Base-by-base conservation (phyloP, 2,329 filamentous ascomycete genomes). In the Alternaria metachromatica region DNA sequence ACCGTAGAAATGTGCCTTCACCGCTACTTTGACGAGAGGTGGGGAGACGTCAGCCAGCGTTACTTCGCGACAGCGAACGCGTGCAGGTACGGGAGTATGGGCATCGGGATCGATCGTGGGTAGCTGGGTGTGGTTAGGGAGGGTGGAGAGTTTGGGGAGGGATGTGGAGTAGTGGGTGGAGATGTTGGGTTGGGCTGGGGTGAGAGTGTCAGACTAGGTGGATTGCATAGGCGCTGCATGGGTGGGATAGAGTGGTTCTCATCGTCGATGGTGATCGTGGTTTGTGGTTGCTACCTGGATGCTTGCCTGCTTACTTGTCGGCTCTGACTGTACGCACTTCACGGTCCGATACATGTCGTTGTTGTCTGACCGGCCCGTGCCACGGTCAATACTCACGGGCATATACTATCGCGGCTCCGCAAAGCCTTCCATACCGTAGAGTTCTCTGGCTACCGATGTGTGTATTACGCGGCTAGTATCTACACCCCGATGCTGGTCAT, bases 11-110 rank as follows among this genome's bases (percentile, higher is more conserved):
- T n/a, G 13, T 28, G 28, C 20, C 5, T 46, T 64, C 71, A 73
- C 71, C 71, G 71, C 71, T 72, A 70, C 63, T 71, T 67, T 69
- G 66, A 62, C 68, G 64, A 50, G 25, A 43, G 21, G 33, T 18
- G 48, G 44, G 30, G 20, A 20, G 43, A 55, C 55, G 60, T 65
- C 57, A 59, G 61, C 21, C 21, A 28, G 6, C 21, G 12, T 41
- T 41, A 6, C 2, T 20, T 50, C 11, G 23, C 41, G 41, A 46
- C 28, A 21, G 41, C 41, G 41, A 46, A 26, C 26, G n/a, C 25
- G 26, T 21, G 53, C 15, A 25, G 20, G 23, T 55, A 28, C 44
- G 28, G n/a, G 28, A 46, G 49, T 37, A 23, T 30, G 44, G 54
- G 20, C 28, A 46, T 55, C 30, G 53, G 33, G 49, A 37, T 53